Evolutionary conservation across 2,329 filamentous ascomycete species (phyloP), one percentile per base, ranked within the genome.

Genomic region (Aspergillus transmontanensis): DNA sequence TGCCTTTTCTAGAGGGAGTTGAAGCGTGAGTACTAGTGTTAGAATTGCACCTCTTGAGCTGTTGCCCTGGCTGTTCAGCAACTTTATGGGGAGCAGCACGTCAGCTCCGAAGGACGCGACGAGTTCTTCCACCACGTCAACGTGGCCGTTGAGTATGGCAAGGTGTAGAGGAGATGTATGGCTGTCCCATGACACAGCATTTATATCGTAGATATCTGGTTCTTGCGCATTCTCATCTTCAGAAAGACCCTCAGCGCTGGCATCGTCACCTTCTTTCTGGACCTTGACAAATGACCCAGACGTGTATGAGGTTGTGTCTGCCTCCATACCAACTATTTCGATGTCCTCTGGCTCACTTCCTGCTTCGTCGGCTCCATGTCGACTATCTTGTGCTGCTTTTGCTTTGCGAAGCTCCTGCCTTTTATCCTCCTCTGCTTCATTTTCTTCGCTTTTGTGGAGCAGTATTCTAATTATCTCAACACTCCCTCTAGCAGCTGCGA

Each of bases 221-320:
- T 91, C 90, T 11, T 89, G 84, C 1, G 87, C 83, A 26, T 85
- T 81, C 7, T 87, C 86, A 6, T 89, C 78, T 11, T 79, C 85
- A 0, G 83, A 80, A 1, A 83, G 69, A 11, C 75, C 78, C 1
- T 84, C 80, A 34, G 83, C 79, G 1, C 76, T 71, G 0, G 81
- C 73, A 6, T 59, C 50, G 16, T 70, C 61, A 4, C 51, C 30
- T 2, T 65, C 64, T 14, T 69, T 66, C 1, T 68, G 54, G 64
- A 94, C 79, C 58, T 92, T 90, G 67, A 94, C 85, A 68, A 91
- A 93, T 0, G 91, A 94, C 0, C 87, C 89, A n/a, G 90, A 91
- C 0, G 84, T 85, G 68, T 75, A 75, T 2, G 80, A 77, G n/a
- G 64, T 68, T 39, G 80, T 82, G 30, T 84, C 83, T n/a, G 87